Base-by-base conservation (phyloP, 1,284 basidiomycete species). In the Cutaneotrichosporon sp. region DNA sequence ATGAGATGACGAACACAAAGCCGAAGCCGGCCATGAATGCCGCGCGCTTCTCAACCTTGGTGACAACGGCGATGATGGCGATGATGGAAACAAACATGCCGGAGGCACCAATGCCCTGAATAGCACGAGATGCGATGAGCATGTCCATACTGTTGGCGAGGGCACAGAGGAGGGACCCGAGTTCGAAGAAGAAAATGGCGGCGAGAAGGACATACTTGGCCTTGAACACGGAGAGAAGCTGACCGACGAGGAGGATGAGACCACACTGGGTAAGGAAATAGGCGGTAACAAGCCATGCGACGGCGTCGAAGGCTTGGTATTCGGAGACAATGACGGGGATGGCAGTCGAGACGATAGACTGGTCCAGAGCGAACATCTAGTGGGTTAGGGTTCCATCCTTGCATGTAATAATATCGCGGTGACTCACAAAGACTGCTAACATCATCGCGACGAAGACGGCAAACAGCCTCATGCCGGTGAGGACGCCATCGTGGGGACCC, bases 101-200 rank as follows among this genome's bases (percentile, higher is more conserved):
- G 20, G 39, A 61, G 31, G 57, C 55, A 52, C 70, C 70, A 19
- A 72, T 62, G 48, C 70, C 70, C 54, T 72, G 70, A 26, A 81
- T 64, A 0, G 79, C 79, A 37, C 80, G 71, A 1, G 78, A 78
- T 41, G 80, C 72, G 58, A 82, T 81, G 42, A 81, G 62, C 32
- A 77, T 62, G 27, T 60, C 51, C 59, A 72, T 68, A 27, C 50
- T 55, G 25, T 65, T 74, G 0, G 80, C 71, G 12, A 79, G 75
- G n/a, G 75, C 81, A 54, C 79, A 81, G 20, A 82, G 62, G 26
- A 80, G 67, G 9, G 74, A 77, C 11, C 80, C 80, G 27, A 76
- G 50, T 51, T 78, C 77, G 53, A 79, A 79, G 49, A 74, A 67
- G 54, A 75, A 59, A 49, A 81, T 74, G 35, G 78, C 71, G 17